Evolutionary conservation across 1,284 basidiomycete genomes (phyloP).

Genomic region (Microbotryum violaceum): DNA sequence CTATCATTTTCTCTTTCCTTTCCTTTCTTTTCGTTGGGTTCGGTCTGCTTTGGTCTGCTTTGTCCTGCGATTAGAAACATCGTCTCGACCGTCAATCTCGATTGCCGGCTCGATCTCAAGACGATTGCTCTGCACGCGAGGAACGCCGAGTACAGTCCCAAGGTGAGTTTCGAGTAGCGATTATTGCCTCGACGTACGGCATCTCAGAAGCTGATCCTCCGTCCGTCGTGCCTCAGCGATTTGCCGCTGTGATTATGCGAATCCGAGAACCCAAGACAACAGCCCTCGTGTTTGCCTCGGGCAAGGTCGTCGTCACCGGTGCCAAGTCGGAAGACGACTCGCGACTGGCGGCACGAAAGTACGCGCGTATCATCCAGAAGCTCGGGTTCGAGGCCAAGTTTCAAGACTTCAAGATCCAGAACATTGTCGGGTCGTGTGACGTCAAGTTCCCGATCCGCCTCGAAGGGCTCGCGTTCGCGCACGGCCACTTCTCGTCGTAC

Average conservation of each 20-base stretch:
- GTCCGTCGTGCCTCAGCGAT: slow-evolving; percentile 60
- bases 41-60: background rate
- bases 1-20: too few relatives aligned
- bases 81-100: slow-evolving; percentile 97
- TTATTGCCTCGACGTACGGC: background rate
- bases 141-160: slow-evolving; percentile 99
- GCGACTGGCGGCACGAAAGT: slow-evolving; percentile 92
- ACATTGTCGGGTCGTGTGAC: slow-evolving; percentile 92
- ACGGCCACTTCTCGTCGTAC: slow-evolving; percentile 51
- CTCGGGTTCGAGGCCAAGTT: slow-evolving; percentile 99
- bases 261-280: slow-evolving; percentile 99
- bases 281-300: slow-evolving; percentile 97
- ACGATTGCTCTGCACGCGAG: slow-evolving; percentile 96
- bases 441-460: slow-evolving; percentile 99
- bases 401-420: slow-evolving; percentile 99
- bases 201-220: slow-evolving; percentile 3
- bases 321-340: slow-evolving; percentile 99
- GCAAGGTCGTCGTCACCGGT: slow-evolving; percentile 99
- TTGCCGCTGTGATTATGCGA: slow-evolving; percentile 99
- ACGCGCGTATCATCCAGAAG: slow-evolving; percentile 98
- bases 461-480: slow-evolving; percentile 94
- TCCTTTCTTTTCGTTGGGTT: too few relatives aligned
- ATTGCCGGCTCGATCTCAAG: slow-evolving; percentile 94
- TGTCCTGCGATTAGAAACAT: slow-evolving; percentile 55
- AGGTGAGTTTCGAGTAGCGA: slow-evolving; percentile 56